Evolutionary conservation across 306 rosid species (phyloP).

Genomic region (Cucumis cinereus): DNA sequence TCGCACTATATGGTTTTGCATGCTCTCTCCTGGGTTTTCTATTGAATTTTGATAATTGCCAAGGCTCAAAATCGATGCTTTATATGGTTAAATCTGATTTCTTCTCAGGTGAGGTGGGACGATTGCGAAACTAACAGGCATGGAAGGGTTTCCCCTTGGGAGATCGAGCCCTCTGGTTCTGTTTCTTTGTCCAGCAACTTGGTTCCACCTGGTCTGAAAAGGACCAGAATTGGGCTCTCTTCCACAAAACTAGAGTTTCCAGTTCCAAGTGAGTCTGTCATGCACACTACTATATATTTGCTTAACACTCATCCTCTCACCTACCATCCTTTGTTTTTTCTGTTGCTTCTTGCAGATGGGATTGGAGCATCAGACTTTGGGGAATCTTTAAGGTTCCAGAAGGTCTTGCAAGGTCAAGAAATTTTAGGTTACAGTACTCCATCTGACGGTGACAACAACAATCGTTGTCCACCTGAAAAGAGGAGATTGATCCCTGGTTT

Average conservation of each 20-base stretch:
- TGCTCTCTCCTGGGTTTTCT: not conserved
- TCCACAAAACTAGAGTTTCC: conserved; percentile 52
- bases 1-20: not conserved
- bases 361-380: conserved; percentile 84
- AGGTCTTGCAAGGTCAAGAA: conserved; percentile 99
- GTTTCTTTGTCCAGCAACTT: conserved; percentile 42
- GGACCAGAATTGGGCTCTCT: conserved; percentile 60
- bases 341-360: conserved; percentile 43
- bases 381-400: conserved; percentile 86
- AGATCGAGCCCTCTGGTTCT: conserved; percentile 78
- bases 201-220: conserved; percentile 63
- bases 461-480: conserved; percentile 36
- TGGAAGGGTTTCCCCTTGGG: conserved; percentile 98
- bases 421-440: conserved; percentile 58
- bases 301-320: not conserved
- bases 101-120: conserved; percentile 90
- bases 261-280: conserved; percentile 44
- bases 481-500: conserved; percentile 59
- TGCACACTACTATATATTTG: not conserved
- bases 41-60: not conserved
- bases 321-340: conserved; percentile 5
- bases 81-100: not conserved
- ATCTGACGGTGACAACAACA: conserved; percentile 35
- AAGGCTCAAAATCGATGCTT: not conserved
- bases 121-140: conserved; percentile 52